These are phyloP conservation scores for Xylaria polymorpha DNA, from an alignment of 2,329 filamentous ascomycete genomes.

Conservation along the genomic window DNA sequence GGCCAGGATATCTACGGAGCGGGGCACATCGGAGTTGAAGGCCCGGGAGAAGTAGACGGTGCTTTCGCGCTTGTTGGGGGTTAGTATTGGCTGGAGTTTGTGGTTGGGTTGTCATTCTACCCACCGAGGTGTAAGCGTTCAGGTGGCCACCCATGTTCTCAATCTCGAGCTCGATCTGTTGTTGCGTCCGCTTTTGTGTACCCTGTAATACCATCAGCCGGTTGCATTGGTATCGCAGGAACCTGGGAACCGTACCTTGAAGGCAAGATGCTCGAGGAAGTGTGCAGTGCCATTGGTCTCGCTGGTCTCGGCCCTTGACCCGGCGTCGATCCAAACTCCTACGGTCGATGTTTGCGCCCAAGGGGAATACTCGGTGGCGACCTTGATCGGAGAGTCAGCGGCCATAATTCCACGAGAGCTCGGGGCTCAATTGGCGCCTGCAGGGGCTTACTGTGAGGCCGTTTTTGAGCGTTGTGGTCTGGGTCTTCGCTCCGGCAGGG, in stretches of 20 bases:
- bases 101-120: slow-evolving; percentile 51
- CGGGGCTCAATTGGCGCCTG: slow-evolving; percentile 46
- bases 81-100: slow-evolving; percentile 27
- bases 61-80: slow-evolving; percentile 83
- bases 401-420: slow-evolving; percentile 6
- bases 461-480: slow-evolving; percentile 97
- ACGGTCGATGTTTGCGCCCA: slow-evolving; percentile 98
- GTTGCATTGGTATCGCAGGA: slow-evolving; percentile 14
- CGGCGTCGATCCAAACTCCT: slow-evolving; percentile 99
- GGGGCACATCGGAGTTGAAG: slow-evolving; percentile 97
- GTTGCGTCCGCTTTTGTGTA: slow-evolving; percentile 92
- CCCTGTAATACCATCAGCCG: slow-evolving; percentile 66
- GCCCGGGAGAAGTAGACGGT: slow-evolving; percentile 99
- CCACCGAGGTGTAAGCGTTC: slow-evolving; percentile 98
- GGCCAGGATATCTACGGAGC: slow-evolving; percentile 97
- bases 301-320: slow-evolving; percentile 96
- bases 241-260: slow-evolving; percentile 77
- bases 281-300: slow-evolving; percentile 99
- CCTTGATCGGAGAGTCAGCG: slow-evolving; percentile 64
- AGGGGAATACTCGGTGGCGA: slow-evolving; percentile 97
- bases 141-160: slow-evolving; percentile 99
- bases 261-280: slow-evolving; percentile 99
- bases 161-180: slow-evolving; percentile 98
- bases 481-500: slow-evolving; percentile 78
- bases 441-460: slow-evolving; percentile 82